Evolutionary conservation across 1,139 yeast genomes (phyloP), one percentile per base, ranked within the genome.

Genomic region (Geotrichum aggregatum): DNA sequence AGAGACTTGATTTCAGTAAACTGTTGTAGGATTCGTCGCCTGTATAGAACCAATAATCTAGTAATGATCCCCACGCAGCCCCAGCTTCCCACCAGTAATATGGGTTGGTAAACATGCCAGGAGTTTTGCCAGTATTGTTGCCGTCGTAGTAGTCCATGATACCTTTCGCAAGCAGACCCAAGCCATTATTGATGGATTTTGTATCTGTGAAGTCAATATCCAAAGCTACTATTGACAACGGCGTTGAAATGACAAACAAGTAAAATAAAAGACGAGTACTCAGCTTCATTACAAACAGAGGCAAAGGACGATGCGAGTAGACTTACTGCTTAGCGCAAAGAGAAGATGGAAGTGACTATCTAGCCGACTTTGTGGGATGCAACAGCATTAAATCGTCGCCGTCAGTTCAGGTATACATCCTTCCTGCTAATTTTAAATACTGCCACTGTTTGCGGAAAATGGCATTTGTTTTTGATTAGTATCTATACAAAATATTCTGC

Each of bases 61-160:
- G 71, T 70, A 87, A 63, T 4, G 87, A 77, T 13, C 91, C 92
- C 82, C 87, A 83, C 0, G 87, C 88, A 55, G 88, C 95, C 58
- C 95, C 96, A 40, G 94, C 92, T 71, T 84, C 87, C 96, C 96
- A 88, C 96, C 96, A 88, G 73, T 84, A 87, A 71, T 85, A 86
- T 1, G 95, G 95, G 56, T 74, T 65, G 13, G 76, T 71, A 66
- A 88, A 87, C 84, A 81, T 78, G 33, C 96, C 96, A 24, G 86
- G 77, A 10, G 84, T 75, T 24, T 87, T 72, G 2, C 43, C 87
- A 71, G 21, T 88, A 78, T 36, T 89, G 45, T 71, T 62, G 39
- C 96, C 96, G 46, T 82, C 83, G 66, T 89, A 88, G 69, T 91
- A 91, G 71, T 88, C 91, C 77, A 91, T 76, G 57, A 87, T 67